A percentile compares a stretch with the other conserved stretches of the same genome.
Conservation (phyloP, 2,329 filamentous ascomycete species). For the Achaetomium macrosporum region DNA sequence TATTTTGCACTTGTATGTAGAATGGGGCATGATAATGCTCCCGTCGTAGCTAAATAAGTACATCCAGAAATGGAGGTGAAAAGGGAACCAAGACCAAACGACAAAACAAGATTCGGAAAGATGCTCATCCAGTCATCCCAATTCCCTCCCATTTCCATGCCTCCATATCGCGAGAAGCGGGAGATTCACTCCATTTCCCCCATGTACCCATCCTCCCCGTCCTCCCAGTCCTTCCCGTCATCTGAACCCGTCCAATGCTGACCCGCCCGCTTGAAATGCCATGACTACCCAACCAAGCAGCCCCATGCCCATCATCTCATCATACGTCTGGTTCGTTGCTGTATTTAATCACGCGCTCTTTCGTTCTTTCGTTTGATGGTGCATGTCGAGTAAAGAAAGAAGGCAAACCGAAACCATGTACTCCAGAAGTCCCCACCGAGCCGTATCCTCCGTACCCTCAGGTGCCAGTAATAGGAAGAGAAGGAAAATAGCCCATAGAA, state of each 20-base stretch:
- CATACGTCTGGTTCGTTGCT: neutral
- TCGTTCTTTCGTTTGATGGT: too few relatives aligned
- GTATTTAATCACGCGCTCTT: too few relatives aligned
- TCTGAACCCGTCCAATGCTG: neutral
- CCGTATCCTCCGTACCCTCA: constrained; percentile 1
- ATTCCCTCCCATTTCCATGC: neutral
- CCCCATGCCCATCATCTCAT: constrained; percentile 2
- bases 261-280: constrained; percentile 5
- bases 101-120: constrained; percentile 7
- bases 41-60: neutral
- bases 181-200: neutral
- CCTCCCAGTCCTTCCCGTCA: neutral
- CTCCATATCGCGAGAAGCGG: neutral
- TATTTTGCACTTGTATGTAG: too few relatives aligned
- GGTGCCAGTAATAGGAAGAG: constrained; percentile 4
- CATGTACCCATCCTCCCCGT: neutral
- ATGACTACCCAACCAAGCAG: neutral
- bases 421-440: neutral
- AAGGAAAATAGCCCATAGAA: neutral
- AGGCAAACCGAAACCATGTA: constrained; percentile 12
- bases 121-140: constrained; percentile 13
- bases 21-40: too few relatives aligned
- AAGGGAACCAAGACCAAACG: constrained; percentile 4
- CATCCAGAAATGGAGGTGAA: constrained; percentile 1
- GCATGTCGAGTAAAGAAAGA: constrained; percentile 11